Evolutionary conservation across 495 filamentous ascomycete species (phyloP), one percentile per base, ranked within the genome.

Genomic region (Opeltia flavorubescens): DNA sequence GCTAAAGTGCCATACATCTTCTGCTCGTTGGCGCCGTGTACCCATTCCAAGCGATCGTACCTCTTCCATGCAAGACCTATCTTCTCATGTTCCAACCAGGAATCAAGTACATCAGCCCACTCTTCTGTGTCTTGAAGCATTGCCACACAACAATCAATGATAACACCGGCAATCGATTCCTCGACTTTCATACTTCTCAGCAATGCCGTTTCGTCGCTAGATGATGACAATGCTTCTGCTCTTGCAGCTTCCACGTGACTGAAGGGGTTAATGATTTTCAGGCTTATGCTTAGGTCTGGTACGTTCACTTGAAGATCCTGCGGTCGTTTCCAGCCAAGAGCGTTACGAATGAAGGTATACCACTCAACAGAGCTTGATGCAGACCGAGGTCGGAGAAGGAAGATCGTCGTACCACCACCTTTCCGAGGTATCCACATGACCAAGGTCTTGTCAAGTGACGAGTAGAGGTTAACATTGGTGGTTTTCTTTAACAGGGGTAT

Each of bases 1-100:
- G 75, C 82, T 12, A 86, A 73, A 0, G 79, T 74, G 4, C 82
- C 82, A 52, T 84, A 83, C 81, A 86, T 86, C 35, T 74, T 76
- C 48, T 77, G 69, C 57, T 86, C 81, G 43, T 83, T 80, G 4
- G 62, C 65, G 15, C 82, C 82, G 59, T 80, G 71, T 5, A 86
- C 62, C 82, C 82, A 86, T 59, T 86, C 82, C 7, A 86, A 62
- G 12, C 82, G 71, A 54, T 86, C 82, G 54, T 85, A 86, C 28
- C 82, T 69, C 55, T 80, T 82, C 82, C 82, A 86, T 13, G 79
- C 82, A 43, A 86, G 66, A 2, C 82, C 82, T 64, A 86, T 78
- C 25, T 72, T 76, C 47, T 80, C 71, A 26, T 72, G 60, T 34
- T 67, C 69, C 15, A 71, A 61, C 82, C 82, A 86, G 26, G 62